These are phyloP conservation scores for Euryodendron excelsum DNA, from an alignment of 148 eudicot genomes.

Conservation along the genomic window DNA sequence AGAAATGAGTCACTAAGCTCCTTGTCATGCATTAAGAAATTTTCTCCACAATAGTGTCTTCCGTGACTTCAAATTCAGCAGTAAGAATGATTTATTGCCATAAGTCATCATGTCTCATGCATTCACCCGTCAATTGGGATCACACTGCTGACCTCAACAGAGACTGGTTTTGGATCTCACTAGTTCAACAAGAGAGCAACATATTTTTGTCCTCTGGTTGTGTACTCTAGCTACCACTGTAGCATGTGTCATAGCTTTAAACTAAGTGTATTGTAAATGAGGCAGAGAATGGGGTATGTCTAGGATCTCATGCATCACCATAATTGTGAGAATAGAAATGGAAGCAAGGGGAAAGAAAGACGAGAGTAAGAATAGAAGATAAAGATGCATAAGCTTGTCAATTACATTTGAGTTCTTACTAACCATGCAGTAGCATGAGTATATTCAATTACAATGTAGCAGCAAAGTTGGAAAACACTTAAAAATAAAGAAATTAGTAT, in stretches of 20 bases:
- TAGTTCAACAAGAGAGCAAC: neutral
- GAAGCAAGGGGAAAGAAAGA: neutral
- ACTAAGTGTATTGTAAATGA: neutral
- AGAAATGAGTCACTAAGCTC: neutral
- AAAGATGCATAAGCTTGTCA: neutral
- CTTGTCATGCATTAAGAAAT: neutral
- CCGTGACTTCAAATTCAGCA: neutral
- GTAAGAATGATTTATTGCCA: neutral
- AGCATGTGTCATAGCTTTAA: neutral
- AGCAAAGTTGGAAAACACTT: too few relatives aligned
- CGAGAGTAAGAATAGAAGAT: neutral
- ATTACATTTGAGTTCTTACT: neutral
- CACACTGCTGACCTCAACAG: neutral
- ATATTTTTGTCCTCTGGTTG: neutral
- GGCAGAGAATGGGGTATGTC: neutral
- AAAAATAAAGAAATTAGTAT: too few relatives aligned
- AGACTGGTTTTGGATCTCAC: neutral
- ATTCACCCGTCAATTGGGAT: neutral
- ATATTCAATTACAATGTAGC: neutral
- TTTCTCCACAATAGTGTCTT: neutral
- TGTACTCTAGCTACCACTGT: neutral
- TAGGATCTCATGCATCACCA: neutral
- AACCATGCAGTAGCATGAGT: neutral
- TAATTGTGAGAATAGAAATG: neutral
- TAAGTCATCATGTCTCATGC: neutral